phyloP scores from a whole-genome alignment of 495 filamentous ascomycete genomes.

The Aspergillus avenaceus region DNA sequence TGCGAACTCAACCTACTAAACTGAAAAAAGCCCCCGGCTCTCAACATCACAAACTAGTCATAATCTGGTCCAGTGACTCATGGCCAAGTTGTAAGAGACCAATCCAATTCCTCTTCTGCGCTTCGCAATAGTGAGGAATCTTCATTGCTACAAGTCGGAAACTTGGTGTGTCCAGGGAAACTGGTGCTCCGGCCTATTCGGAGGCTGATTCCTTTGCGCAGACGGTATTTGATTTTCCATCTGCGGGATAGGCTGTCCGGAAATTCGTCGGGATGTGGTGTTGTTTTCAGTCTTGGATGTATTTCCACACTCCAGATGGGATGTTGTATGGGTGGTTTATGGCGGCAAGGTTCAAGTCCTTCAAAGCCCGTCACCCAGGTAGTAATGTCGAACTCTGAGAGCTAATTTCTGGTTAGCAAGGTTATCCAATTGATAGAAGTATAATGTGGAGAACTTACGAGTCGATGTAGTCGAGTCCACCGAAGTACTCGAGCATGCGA shows the following conservation, averaged over 20 bases:
- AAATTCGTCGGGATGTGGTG: not conserved
- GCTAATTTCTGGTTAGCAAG: slow-evolving; percentile 6
- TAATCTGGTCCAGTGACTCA: slow-evolving; percentile 17
- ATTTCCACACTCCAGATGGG: not conserved
- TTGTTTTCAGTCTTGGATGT: slow-evolving; percentile 1
- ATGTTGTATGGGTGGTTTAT: not conserved
- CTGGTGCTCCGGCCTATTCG: slow-evolving; percentile 24
- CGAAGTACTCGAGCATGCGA: slow-evolving; percentile 48
- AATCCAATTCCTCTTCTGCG: slow-evolving; percentile 30
- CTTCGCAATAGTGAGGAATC: slow-evolving; percentile 13
- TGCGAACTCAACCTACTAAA: slow-evolving; percentile 36
- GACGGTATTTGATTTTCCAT: not conserved
- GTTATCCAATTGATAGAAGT: not conserved
- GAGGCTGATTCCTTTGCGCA: not conserved
- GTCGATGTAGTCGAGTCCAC: slow-evolving; percentile 46
- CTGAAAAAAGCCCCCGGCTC: slow-evolving; percentile 2
- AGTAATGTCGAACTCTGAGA: slow-evolving; percentile 11
- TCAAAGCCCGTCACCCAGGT: slow-evolving; percentile 14
- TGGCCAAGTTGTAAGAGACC: slow-evolving; percentile 40
- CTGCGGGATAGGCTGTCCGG: not conserved
- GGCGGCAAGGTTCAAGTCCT: not conserved
- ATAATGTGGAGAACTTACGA: slow-evolving; percentile 27
- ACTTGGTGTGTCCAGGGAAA: slow-evolving; percentile 29
- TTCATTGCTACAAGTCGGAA: slow-evolving; percentile 49
- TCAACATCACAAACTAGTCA: slow-evolving; percentile 15